A percentile compares a stretch with the other conserved stretches of the same genome.
Conservation (phyloP, 352 stramenopile genomes). For the Blastocystis sp. region DNA sequence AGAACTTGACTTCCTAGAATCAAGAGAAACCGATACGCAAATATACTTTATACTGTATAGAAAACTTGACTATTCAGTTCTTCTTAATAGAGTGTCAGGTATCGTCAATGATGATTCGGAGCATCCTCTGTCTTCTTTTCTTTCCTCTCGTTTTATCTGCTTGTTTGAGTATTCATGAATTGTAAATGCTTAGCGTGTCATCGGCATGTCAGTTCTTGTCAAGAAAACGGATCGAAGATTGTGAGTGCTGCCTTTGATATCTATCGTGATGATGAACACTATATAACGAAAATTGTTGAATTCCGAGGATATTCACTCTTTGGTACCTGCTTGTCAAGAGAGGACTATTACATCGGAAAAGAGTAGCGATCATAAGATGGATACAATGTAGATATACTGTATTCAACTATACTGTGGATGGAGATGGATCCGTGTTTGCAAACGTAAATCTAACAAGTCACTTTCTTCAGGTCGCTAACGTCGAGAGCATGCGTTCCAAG, state of each 20-base stretch:
- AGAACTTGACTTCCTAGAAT: not conserved
- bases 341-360: conserved; percentile 28
- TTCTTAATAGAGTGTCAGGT: not conserved
- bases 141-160: not conserved
- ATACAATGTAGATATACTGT: not conserved
- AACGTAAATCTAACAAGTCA: not conserved
- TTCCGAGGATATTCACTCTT: not conserved
- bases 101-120: not conserved
- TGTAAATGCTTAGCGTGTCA: not conserved
- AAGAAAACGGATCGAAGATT: not conserved
- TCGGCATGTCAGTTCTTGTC: not conserved
- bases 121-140: not conserved
- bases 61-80: not conserved
- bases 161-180: not conserved
- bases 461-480: not conserved
- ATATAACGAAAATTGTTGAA: not conserved
- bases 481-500: not conserved
- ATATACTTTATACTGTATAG: not conserved
- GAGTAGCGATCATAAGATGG: not conserved
- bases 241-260: not conserved
- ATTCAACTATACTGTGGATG: not conserved
- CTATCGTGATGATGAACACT: not conserved
- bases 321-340: not conserved
- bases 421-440: not conserved
- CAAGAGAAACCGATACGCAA: not conserved